Evolutionary conservation across 176 grass and related monocot genomes (phyloP), one percentile per base, ranked within the genome.

Genomic region (Oryza brachyantha): DNA sequence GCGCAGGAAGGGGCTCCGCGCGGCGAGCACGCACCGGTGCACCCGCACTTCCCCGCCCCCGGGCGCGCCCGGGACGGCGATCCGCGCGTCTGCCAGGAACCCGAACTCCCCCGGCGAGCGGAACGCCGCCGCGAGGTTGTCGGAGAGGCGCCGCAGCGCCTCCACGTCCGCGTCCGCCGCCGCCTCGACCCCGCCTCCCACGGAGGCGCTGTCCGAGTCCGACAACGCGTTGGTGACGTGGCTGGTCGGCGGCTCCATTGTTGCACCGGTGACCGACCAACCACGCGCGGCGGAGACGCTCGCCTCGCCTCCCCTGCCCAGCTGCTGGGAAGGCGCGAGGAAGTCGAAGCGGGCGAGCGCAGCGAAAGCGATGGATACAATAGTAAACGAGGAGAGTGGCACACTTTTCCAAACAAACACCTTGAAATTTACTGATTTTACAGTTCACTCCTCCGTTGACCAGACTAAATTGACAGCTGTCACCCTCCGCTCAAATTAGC

Each of bases 61-160:
- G 4, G 73, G 70, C 40, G 69, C 74, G 60, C 87, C 87, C 5
- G 65, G 69, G 0, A 95, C 76, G 62, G 29, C 66, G 70, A 94
- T 58, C 72, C 72, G 76, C 67, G 90, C 90, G 81, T 95, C 96
- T 38, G 90, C 21, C 61, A 82, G 75, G 88, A 93, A 99, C 14
- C 70, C 87, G 64, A 92, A 87, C 62, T 91, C 96, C 5, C 85
- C 61, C 2, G 90, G 79, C 45, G 76, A 83, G 28, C 83, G 83
- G 85, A 98, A 93, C 26, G 77, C 82, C 22, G 83, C 60, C 34
- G 85, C 79, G 16, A 98, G 83, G 85, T 91, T 94, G 55, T 99
- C 90, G 41, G 96, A 99, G 78, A 99, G 96, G 81, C 90, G 90
- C 69, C 90, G 80, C 22, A 99, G 92, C 66, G 92, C 96, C 84